Conservation (phyloP, 1,139 yeast genomes). For the Debaryomycetaceae sp. region DNA sequence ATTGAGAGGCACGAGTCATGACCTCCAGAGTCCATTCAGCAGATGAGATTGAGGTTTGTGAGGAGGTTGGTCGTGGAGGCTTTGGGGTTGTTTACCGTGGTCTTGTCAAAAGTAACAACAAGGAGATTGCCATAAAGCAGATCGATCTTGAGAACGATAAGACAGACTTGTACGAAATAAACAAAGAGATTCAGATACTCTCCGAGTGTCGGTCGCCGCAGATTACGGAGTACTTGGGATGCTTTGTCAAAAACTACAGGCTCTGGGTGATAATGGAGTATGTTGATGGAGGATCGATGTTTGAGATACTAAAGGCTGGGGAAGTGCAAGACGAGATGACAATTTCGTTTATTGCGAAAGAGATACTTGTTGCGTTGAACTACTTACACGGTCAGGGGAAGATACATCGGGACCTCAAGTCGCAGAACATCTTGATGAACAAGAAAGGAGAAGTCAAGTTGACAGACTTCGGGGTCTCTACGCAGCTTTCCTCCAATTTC, state of each 20-base stretch:
- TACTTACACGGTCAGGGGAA: constrained; percentile 77
- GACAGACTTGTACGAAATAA: constrained; percentile 74
- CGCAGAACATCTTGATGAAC: constrained; percentile 75
- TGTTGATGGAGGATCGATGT: constrained; percentile 79
- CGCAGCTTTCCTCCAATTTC: constrained; percentile 75
- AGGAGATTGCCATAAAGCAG: constrained; percentile 64
- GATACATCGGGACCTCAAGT: constrained; percentile 83
- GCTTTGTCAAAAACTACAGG: constrained; percentile 74
- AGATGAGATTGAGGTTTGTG: constrained; percentile 53
- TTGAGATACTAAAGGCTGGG: constrained; percentile 63
- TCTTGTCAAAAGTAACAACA: constrained; percentile 45
- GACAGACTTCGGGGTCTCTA: constrained; percentile 96
- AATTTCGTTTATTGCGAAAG: constrained; percentile 56
- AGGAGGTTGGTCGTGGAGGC: constrained; percentile 84
- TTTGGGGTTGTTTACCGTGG: constrained; percentile 87
- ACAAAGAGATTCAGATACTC: constrained; percentile 72
- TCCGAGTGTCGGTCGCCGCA: constrained; percentile 70
- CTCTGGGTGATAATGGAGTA: constrained; percentile 87
- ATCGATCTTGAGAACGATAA: constrained; percentile 77
- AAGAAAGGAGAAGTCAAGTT: constrained; percentile 75
- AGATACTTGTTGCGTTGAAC: constrained; percentile 62
- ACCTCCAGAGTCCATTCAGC: constrained; percentile 24
- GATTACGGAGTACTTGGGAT: constrained; percentile 74
- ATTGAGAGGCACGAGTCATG: background rate
- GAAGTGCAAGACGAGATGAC: constrained; percentile 44